phyloP scores from a whole-genome alignment of 176 grass and related monocot species.

The Secale cereale region DNA sequence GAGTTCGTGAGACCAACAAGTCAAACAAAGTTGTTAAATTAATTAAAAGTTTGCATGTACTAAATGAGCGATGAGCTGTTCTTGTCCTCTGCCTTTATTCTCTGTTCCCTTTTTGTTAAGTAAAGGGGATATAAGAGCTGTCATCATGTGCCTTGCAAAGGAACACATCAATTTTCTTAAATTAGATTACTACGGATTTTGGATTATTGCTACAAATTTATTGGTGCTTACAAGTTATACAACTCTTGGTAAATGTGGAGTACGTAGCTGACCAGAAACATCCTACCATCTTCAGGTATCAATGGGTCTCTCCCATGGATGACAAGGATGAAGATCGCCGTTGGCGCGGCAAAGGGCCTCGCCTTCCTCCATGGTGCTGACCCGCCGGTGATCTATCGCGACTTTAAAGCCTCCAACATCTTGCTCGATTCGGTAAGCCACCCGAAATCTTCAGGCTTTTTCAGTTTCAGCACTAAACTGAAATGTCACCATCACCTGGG shows the following conservation, averaged over 20 bases:
- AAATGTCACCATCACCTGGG: conserved; percentile 18
- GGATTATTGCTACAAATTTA: background rate
- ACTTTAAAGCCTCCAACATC: conserved; percentile 81
- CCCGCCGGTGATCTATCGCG: conserved; percentile 65
- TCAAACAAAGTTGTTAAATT: background rate
- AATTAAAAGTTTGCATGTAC: background rate
- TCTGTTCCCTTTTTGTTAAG: background rate
- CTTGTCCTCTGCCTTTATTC: background rate
- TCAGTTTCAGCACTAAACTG: background rate
- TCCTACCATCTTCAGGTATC: conserved; percentile 24
- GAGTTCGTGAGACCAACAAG: conserved; percentile 20
- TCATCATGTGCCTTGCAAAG: conserved; percentile 6
- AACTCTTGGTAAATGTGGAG: background rate
- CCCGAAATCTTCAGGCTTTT: background rate
- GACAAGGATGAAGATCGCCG: conserved; percentile 63
- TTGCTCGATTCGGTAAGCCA: conserved; percentile 58
- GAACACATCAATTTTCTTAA: background rate
- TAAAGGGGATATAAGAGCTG: conserved; percentile 12
- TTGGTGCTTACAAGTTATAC: background rate
- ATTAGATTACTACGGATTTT: background rate
- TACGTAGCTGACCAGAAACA: conserved; percentile 13
- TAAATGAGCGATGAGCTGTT: conserved; percentile 16
- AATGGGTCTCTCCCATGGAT: conserved; percentile 53
- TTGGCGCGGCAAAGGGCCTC: conserved; percentile 71
- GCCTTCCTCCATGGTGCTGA: conserved; percentile 58